Conservation (phyloP, 139 green algal genomes). For the Closterium sp. region DNA sequence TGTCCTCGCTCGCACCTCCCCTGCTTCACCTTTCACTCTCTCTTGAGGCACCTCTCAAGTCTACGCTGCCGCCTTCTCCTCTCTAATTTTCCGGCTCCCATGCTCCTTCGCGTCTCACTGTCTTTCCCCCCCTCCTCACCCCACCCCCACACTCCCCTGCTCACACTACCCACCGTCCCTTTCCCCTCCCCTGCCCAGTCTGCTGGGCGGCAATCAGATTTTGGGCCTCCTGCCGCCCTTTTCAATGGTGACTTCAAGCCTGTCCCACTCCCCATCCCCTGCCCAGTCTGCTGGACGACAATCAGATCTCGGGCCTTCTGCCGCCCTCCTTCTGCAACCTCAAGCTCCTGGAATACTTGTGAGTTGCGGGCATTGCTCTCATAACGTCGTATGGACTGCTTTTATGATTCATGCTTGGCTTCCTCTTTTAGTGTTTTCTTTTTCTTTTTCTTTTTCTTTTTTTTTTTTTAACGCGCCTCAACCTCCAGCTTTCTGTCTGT, state of each 20-base stretch:
- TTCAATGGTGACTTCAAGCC: no score
- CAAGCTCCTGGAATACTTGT: not conserved
- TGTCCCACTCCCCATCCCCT: no score
- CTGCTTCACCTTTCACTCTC: no score
- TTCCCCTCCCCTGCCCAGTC: not conserved
- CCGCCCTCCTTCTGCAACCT: not conserved
- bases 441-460: not conserved
- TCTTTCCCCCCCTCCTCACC: no score
- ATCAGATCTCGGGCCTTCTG: not conserved
- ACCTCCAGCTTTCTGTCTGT: not conserved
- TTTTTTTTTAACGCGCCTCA: not conserved
- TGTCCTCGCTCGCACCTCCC: no score
- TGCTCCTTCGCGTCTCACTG: no score
- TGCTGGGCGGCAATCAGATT: not conserved
- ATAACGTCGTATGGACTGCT: no score
- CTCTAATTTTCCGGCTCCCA: no score
- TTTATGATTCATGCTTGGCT: not conserved
- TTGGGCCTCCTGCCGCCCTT: not conserved
- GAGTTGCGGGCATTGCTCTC: not conserved
- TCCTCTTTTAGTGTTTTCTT: not conserved
- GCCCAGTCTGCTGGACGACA: not conserved
- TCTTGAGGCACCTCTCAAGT: no score
- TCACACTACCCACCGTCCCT: no score
- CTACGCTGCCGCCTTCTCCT: no score
- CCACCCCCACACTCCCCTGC: no score